A percentile compares a stretch with the other conserved stretches of the same genome.
phyloP scores from a whole-genome alignment of 2,329 filamentous ascomycete species.

The Remersonia thermophila region DNA sequence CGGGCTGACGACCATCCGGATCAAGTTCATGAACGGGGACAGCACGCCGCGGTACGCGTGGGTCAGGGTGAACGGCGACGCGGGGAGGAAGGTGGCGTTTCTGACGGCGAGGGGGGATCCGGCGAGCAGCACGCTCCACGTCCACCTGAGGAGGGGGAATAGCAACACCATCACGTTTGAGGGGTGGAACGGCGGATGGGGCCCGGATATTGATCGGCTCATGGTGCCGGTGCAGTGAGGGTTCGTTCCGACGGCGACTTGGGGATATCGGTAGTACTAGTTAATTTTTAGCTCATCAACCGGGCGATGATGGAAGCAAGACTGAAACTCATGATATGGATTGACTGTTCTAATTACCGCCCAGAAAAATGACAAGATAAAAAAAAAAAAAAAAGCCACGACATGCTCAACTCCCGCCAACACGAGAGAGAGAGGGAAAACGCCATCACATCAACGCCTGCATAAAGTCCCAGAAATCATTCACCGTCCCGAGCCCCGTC shows the following conservation, averaged over 20 bases:
- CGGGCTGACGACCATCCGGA: constrained; percentile 37
- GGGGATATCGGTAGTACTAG: no score
- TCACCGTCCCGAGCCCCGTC: constrained; percentile 37
- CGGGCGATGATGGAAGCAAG: no score
- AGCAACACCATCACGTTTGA: constrained; percentile 37
- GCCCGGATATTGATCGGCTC: constrained; percentile 41
- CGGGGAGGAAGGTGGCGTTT: constrained; percentile 38
- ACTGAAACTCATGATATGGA: no score
- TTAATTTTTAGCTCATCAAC: no score
- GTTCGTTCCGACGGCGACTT: no score
- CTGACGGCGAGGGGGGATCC: constrained; percentile 34
- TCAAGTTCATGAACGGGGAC: constrained; percentile 47
- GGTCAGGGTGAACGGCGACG: constrained; percentile 43
- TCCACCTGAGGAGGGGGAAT: constrained; percentile 32
- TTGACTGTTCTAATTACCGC: no score
- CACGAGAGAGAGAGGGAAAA: no score
- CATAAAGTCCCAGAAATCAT: constrained; percentile 25
- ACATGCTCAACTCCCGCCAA: no score
- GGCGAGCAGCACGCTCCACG: constrained; percentile 34
- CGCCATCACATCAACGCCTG: constrained; percentile 3
- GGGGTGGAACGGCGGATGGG: constrained; percentile 28
- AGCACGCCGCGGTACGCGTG: constrained; percentile 37
- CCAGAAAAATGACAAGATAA: no score
- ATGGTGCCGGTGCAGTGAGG: constrained; percentile 34
- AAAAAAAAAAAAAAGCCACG: no score